phyloP scores from a whole-genome alignment of 352 stramenopile species.

The Discostella stelligera region DNA sequence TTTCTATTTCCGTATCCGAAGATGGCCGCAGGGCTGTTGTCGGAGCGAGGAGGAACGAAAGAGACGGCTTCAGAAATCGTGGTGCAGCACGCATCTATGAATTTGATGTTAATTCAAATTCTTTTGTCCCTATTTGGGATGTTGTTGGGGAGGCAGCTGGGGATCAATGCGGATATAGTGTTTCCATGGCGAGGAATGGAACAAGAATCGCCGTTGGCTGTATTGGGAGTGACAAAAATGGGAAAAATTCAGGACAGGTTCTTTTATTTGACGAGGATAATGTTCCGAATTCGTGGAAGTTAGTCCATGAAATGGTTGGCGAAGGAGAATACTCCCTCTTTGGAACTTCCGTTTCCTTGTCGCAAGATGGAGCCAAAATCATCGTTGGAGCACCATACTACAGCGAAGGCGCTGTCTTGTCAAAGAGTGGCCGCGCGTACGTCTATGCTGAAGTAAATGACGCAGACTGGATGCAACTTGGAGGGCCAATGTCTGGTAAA shows the following conservation, averaged over 20 bases:
- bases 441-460: constrained; percentile 44
- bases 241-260: constrained; percentile 50
- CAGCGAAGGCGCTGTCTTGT: constrained; percentile 31
- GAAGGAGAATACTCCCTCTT: constrained; percentile 46
- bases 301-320: constrained; percentile 41
- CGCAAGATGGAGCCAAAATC: constrained; percentile 46
- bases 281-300: constrained; percentile 27
- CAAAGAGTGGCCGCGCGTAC: constrained; percentile 45
- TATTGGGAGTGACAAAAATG: constrained; percentile 49
- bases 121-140: constrained; percentile 38
- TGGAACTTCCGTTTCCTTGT: constrained; percentile 58
- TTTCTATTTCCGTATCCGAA: constrained; percentile 50
- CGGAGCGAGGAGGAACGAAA: constrained; percentile 38
- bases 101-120: constrained; percentile 36
- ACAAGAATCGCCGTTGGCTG: constrained; percentile 47
- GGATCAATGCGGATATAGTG: constrained; percentile 58
- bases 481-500: constrained; percentile 27
- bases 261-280: constrained; percentile 54
- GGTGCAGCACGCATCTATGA: constrained; percentile 48
- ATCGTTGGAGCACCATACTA: constrained; percentile 54
- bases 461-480: constrained; percentile 37
- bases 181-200: constrained; percentile 56
- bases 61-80: constrained; percentile 52
- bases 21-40: constrained; percentile 41
- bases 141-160: constrained; percentile 50